Evolutionary conservation across 129 eudicot genomes (phyloP).

Genomic region (Cynara cardunculus): DNA sequence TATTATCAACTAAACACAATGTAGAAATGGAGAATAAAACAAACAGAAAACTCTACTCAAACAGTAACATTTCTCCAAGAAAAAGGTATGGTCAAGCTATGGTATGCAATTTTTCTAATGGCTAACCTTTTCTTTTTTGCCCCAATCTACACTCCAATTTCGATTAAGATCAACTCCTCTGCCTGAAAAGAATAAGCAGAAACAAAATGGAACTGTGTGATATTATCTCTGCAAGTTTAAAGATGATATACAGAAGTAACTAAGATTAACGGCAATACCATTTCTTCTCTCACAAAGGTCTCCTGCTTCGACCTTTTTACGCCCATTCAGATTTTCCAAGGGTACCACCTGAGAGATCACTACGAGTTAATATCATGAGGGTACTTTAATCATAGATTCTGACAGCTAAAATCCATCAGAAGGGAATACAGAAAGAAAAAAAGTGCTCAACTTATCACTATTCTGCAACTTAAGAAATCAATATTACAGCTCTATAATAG

Average conservation of each 20-base stretch:
- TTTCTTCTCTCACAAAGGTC: slow-evolving; percentile 98
- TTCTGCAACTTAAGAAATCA: neutral
- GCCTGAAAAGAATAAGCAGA: slow-evolving; percentile 54
- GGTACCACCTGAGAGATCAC: slow-evolving; percentile 66
- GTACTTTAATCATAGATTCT: neutral
- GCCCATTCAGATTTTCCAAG: slow-evolving; percentile 96
- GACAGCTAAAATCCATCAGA: neutral
- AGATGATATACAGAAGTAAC: neutral
- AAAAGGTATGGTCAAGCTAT: slow-evolving; percentile 3
- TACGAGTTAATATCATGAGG: neutral
- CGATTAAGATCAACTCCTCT: slow-evolving; percentile 99
- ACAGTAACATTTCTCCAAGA: neutral
- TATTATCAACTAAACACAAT: neutral
- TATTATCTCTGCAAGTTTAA: neutral
- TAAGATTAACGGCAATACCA: slow-evolving; percentile 40
- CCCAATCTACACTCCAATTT: slow-evolving; percentile 99
- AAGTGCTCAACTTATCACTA: neutral
- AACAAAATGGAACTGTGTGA: slow-evolving; percentile 14
- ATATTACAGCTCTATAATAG: slow-evolving; percentile 3
- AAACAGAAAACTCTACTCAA: neutral
- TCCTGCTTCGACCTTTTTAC: slow-evolving; percentile 90
- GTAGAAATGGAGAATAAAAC: neutral
- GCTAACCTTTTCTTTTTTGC: slow-evolving; percentile 92
- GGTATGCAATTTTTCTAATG: neutral
- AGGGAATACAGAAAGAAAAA: neutral